These are phyloP conservation scores for Candida vartiovaarae DNA, from an alignment of 805 yeast genomes.

Conservation along the genomic window DNA sequence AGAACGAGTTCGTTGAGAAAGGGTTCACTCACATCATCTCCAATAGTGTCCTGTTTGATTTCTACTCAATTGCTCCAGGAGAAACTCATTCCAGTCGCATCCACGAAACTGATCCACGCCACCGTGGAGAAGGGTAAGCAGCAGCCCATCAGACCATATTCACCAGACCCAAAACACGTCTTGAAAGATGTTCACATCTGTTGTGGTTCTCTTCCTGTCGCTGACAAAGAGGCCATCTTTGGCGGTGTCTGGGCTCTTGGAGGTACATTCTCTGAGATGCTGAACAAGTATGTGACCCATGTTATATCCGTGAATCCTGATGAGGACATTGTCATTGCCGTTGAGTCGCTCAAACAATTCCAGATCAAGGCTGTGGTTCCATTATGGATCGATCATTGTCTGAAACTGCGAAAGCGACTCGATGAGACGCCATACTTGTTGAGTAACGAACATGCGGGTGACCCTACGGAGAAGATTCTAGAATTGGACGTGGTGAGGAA, in stretches of 20 bases:
- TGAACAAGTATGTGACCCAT: slow-evolving; percentile 75
- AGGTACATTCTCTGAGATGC: slow-evolving; percentile 55
- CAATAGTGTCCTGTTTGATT: slow-evolving; percentile 40
- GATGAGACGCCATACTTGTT: slow-evolving; percentile 45
- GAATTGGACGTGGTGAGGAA: slow-evolving; percentile 10
- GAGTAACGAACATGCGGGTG: slow-evolving; percentile 8
- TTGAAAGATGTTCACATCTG: slow-evolving; percentile 58
- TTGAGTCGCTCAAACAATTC: slow-evolving; percentile 30
- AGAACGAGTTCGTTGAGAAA: slow-evolving; percentile 14
- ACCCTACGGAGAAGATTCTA: slow-evolving; percentile 4
- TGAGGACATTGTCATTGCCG: slow-evolving; percentile 54
- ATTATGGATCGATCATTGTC: slow-evolving; percentile 72
- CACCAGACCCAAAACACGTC: slow-evolving; percentile 65
- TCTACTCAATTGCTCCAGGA: slow-evolving; percentile 32
- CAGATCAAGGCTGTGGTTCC: slow-evolving; percentile 62
- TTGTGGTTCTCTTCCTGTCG: slow-evolving; percentile 47
- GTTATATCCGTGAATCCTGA: slow-evolving; percentile 52
- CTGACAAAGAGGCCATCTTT: slow-evolving; percentile 60
- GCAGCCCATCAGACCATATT: slow-evolving; percentile 49
- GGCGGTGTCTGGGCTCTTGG: slow-evolving; percentile 68
- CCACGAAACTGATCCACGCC: slow-evolving; percentile 52
- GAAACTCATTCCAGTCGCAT: slow-evolving; percentile 59
- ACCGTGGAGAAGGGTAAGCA: slow-evolving; percentile 35
- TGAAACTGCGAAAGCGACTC: slow-evolving; percentile 42
- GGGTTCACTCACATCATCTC: slow-evolving; percentile 45